These are phyloP conservation scores for Botryosphaeria dothidea DNA, from an alignment of 2,329 filamentous ascomycete species.

Conservation along the genomic window DNA sequence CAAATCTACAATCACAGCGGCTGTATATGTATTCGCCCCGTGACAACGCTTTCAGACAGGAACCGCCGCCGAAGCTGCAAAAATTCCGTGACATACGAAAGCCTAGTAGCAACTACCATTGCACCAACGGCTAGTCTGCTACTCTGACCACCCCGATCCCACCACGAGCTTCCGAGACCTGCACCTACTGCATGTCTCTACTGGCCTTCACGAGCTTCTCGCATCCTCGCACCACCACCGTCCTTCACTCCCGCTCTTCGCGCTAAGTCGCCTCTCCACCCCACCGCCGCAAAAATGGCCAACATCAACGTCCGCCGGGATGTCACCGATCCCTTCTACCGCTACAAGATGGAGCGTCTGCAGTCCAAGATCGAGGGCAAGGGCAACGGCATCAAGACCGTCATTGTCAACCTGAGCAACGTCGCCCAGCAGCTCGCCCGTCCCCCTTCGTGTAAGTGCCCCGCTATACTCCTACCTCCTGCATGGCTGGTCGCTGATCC, in stretches of 20 bases:
- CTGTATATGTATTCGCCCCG: constrained; percentile 99
- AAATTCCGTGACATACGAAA: constrained; percentile 94
- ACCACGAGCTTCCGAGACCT: constrained; percentile 27
- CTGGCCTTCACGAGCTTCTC: constrained; percentile 41
- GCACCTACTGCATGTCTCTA: constrained; percentile 62
- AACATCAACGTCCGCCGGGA: constrained; percentile 96
- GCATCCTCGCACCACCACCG: constrained; percentile 29
- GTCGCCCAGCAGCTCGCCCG: constrained; percentile 90
- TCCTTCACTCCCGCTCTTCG: constrained; percentile 30
- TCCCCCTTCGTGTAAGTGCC: constrained; percentile 68
- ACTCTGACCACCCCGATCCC: constrained; percentile 25
- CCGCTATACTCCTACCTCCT: constrained; percentile 1
- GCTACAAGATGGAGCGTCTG: constrained; percentile 99
- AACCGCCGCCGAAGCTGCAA: constrained; percentile 93
- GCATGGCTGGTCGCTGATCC: constrained; percentile 17
- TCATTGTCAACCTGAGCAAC: constrained; percentile 94
- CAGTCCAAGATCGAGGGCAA: constrained; percentile 99
- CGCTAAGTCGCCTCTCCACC: constrained; percentile 5
- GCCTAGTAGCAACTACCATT: constrained; percentile 86
- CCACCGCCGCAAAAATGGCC: constrained; percentile 73
- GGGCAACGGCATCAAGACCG: constrained; percentile 98
- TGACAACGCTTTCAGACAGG: constrained; percentile 91
- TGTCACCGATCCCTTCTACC: constrained; percentile 98
- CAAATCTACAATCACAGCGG: constrained; percentile 34
- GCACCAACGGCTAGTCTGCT: constrained; percentile 84